Percentiles rank a stretch among this genome's conserved stretches.
Conservation (phyloP, 2,329 filamentous ascomycete genomes). For the Pyrenophora teres region DNA sequence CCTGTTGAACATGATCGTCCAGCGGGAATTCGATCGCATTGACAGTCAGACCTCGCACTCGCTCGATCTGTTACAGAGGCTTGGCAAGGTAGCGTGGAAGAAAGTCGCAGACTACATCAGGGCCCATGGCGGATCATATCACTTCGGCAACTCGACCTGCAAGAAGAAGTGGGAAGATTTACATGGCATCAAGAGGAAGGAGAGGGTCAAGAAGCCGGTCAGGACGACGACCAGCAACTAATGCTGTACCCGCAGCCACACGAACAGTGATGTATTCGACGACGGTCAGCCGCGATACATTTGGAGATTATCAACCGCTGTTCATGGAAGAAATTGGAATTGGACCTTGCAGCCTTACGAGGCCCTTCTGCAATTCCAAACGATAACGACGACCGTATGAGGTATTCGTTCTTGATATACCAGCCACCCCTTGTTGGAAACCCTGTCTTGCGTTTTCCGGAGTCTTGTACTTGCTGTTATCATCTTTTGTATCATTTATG, state of each 20-base stretch:
- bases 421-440: too few relatives aligned
- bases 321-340: too few relatives aligned
- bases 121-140: constrained; percentile 59
- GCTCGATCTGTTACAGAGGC: constrained; percentile 22
- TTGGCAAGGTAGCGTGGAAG: constrained; percentile 62
- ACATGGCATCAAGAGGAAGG: neutral
- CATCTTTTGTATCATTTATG: neutral
- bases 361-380: too few relatives aligned
- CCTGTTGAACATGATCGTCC: constrained; percentile 31
- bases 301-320: too few relatives aligned
- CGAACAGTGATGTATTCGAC: too few relatives aligned
- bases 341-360: too few relatives aligned
- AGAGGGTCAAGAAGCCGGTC: too few relatives aligned
- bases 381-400: too few relatives aligned
- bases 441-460: neutral
- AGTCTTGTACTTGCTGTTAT: neutral
- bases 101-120: constrained; percentile 60
- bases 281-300: too few relatives aligned
- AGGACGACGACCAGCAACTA: too few relatives aligned
- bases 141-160: constrained; percentile 65
- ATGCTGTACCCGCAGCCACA: too few relatives aligned
- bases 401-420: too few relatives aligned
- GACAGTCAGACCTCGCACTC: constrained; percentile 13
- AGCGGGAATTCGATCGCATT: constrained; percentile 26
- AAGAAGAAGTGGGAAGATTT: constrained; percentile 64